Evolutionary conservation across 2,329 filamentous ascomycete genomes (phyloP), one percentile per base, ranked within the genome.

Genomic region (Cladosporium oxysporum): DNA sequence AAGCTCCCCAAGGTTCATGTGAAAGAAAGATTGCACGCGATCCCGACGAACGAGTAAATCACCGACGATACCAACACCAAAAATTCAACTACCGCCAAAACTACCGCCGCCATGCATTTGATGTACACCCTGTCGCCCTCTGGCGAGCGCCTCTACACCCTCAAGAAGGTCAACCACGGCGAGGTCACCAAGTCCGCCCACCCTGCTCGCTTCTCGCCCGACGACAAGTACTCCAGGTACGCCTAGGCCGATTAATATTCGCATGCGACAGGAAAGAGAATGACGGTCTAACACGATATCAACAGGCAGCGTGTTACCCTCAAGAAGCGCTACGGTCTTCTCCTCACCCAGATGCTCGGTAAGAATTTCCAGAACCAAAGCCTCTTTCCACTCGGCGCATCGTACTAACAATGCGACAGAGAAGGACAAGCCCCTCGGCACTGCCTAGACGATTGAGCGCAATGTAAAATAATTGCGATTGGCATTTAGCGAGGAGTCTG

Each of bases 111-210:
- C 64, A 90, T 90, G 88, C 87, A 90, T 89, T 83, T 90, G 71
- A 90, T 90, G 95, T 97, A 94, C 88, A 95, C 91, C 70, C 83
- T 93, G 82, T 91, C 93, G 80, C 79, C 85, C 73, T 83, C 86
- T 68, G 93, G 94, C 85, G 94, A 92, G 84, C 92, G 94, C 79
- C 83, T 90, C 75, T 99, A 98, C 86, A 98, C 95, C 58, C 88
- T 98, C 71, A 94, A 97, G 83, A 97, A 98, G 84, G 87, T 96
- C 72, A 74, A 83, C 68, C 85, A 88, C 73, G 90, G 91, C 76
- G 88, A 93, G 77, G 92, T 97, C 76, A 96, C 94, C 79, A 97
- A 96, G 85, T 95, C 91, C 63, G 95, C 95, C 65, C 94, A 98
- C 83, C 94, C 95, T 57, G 95, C 95, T 52, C 87, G 95, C 73